Base-by-base conservation (phyloP, 192 early-diverging fungal species). In the Chytriomyces confervae region DNA sequence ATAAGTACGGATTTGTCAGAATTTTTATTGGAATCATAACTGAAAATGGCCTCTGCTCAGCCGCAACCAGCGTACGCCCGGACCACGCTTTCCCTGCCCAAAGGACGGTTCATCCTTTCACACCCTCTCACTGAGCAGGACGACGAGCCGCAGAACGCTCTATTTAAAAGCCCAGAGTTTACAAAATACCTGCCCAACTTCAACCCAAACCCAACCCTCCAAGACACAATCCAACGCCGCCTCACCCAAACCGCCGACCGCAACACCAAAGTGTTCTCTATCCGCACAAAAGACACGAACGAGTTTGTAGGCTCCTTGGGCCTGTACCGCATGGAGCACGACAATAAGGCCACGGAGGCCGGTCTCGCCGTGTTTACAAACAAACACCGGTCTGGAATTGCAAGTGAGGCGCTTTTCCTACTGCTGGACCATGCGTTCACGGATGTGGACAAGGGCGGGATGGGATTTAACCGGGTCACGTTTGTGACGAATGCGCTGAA, bases 391-490 rank as follows among this genome's bases (percentile, higher is more conserved):
- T 53, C 13, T 20, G 69, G 69, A 6, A 23, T 24, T 27, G 69
- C 69, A 23, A 51, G 18, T n/a, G 69, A 70, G 27, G 69, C 69
- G 1, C 50, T 70, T 16, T 70, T 70, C 36, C 50, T 70, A 13
- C n/a, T 70, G n/a, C 27, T 70, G 18, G 50, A 70, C 16, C 69
- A 70, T 53, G 69, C 27, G 20, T 70, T 70, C n/a, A 29, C n/a
- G 11, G 11, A 50, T 9, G 16, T n/a, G 13, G 53, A 57, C 13
- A 57, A 57, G 13, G 53, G 53, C 2, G 53, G 53, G 20, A 20
- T 70, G 13, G 69, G 69, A 27, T 70, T 70, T 45, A 70, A 70
- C 47, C 69, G 69, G 8, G 27, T 29, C 23, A 70, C 69, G 49
- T 70, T 70, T 53, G 69, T 70, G 18, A 70, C 69, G 13, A 70